phyloP scores from a whole-genome alignment of 441 rosid species.

The Brassica balearica region DNA sequence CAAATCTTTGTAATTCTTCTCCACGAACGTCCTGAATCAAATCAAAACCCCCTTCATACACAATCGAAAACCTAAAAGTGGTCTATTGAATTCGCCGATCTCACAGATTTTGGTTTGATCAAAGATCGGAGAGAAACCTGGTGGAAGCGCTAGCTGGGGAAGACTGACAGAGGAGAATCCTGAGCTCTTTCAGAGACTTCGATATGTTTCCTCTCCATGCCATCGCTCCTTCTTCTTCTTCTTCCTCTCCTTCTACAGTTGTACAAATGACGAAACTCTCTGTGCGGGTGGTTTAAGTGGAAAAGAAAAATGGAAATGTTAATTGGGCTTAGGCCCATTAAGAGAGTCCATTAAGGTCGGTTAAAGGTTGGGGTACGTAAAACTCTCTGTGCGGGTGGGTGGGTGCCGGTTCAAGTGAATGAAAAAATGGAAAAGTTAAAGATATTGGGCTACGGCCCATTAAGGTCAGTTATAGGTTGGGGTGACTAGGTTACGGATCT shows the following conservation, averaged over 20 bases:
- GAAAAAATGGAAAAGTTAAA: neutral
- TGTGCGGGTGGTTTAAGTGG: neutral
- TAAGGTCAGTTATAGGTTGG: neutral
- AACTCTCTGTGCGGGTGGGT: too few relatives aligned
- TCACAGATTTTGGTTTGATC: neutral
- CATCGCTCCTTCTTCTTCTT: constrained; percentile 48
- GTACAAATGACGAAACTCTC: neutral
- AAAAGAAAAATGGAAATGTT: neutral
- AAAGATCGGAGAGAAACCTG: constrained; percentile 52
- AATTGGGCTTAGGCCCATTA: constrained; percentile 14
- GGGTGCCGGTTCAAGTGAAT: neutral
- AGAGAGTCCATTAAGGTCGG: neutral
- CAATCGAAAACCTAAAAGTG: neutral
- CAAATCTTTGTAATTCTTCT: constrained; percentile 83
- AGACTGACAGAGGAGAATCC: constrained; percentile 80
- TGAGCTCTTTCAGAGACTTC: constrained; percentile 73
- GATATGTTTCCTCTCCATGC: constrained; percentile 84
- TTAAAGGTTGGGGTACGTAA: neutral
- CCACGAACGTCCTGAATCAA: constrained; percentile 66
- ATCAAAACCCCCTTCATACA: neutral
- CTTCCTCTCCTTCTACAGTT: neutral
- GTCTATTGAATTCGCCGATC: constrained; percentile 20
- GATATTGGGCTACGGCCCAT: neutral
- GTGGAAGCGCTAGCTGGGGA: constrained; percentile 79
- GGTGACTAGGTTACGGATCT: constrained; percentile 10